These are phyloP conservation scores for Termitomyces sp. DNA, from an alignment of 768 basidiomycete genomes.

Conservation along the genomic window DNA sequence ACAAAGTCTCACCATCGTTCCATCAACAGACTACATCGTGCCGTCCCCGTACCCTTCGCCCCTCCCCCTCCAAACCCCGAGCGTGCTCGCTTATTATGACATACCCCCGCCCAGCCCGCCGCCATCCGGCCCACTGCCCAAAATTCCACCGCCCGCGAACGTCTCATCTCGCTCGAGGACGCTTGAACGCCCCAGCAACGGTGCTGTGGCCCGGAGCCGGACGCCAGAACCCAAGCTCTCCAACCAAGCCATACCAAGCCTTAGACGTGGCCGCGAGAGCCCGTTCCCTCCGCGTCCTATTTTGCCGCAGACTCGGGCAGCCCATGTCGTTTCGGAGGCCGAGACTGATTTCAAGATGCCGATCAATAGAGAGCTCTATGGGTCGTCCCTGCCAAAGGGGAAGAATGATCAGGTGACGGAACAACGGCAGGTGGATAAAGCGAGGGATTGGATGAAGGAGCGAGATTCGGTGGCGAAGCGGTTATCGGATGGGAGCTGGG, in stretches of 20 bases:
- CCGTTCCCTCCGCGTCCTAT: conserved; percentile 47
- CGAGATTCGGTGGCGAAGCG: conserved; percentile 1
- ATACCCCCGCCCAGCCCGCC: conserved; percentile 49
- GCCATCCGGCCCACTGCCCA: conserved; percentile 38
- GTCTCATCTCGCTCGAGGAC: conserved; percentile 1
- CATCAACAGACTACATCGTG: conserved; percentile 26
- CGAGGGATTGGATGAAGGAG: conserved; percentile 5
- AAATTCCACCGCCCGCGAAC: conserved; percentile 18
- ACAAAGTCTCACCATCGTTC: conserved; percentile 14
- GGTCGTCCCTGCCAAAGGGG: conserved; percentile 12
- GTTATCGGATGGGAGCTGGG: conserved; percentile 18
- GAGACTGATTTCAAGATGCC: conserved; percentile 22
- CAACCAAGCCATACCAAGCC: conserved; percentile 12
- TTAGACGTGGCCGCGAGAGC: conserved; percentile 40
- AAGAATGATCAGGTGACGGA: conserved; percentile 1
- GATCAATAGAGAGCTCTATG: conserved; percentile 26
- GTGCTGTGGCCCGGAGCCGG: conserved; percentile 6
- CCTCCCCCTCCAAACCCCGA: conserved; percentile 25
- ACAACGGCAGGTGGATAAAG: conserved; percentile 2
- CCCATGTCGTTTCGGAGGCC: conserved; percentile 18
- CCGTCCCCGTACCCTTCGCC: conserved; percentile 22
- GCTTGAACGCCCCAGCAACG: not conserved
- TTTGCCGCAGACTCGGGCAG: conserved; percentile 15
- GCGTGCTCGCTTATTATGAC: conserved; percentile 39
- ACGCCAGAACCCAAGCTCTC: conserved; percentile 6